Conservation (phyloP, 441 rosid genomes). For the Euphorbia celastroides region DNA sequence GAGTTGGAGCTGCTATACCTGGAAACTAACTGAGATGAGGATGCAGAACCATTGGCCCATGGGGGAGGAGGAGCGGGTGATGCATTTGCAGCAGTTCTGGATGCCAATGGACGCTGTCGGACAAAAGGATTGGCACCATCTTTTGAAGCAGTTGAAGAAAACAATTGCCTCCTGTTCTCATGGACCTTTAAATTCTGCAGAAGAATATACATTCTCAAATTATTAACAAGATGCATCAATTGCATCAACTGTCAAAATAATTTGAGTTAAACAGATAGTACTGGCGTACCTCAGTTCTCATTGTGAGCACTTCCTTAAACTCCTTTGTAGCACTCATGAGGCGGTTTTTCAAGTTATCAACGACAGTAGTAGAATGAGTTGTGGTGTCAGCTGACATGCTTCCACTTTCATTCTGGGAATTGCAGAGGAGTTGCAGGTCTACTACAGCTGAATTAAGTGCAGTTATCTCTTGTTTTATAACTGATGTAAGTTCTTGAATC, state of each 20-base stretch:
- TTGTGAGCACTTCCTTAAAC: conserved; percentile 83
- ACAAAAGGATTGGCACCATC: conserved; percentile 84
- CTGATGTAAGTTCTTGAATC: conserved; percentile 73
- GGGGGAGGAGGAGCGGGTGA: conserved; percentile 65
- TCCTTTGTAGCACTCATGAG: conserved; percentile 81
- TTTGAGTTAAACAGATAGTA: background rate
- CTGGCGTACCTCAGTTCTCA: conserved; percentile 74
- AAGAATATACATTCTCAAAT: conserved; percentile 8
- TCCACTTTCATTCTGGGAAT: conserved; percentile 61
- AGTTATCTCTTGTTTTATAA: conserved; percentile 89
- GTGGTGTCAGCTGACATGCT: conserved; percentile 70
- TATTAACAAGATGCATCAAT: background rate
- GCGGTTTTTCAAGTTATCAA: conserved; percentile 55
- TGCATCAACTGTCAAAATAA: background rate
- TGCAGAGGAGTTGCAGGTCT: conserved; percentile 80
- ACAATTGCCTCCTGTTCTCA: conserved; percentile 56
- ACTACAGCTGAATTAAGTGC: conserved; percentile 81
- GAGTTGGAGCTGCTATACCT: conserved; percentile 32
- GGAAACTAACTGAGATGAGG: conserved; percentile 58
- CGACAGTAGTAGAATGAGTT: conserved; percentile 75
- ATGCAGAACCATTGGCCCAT: conserved; percentile 73
- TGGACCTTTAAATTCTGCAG: conserved; percentile 81
- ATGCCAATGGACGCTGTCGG: conserved; percentile 84
- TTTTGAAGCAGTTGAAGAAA: conserved; percentile 21
- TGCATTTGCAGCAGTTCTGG: conserved; percentile 47